Evolutionary conservation across 129 eudicot species (phyloP).

Genomic region (Flaveria bidentis): DNA sequence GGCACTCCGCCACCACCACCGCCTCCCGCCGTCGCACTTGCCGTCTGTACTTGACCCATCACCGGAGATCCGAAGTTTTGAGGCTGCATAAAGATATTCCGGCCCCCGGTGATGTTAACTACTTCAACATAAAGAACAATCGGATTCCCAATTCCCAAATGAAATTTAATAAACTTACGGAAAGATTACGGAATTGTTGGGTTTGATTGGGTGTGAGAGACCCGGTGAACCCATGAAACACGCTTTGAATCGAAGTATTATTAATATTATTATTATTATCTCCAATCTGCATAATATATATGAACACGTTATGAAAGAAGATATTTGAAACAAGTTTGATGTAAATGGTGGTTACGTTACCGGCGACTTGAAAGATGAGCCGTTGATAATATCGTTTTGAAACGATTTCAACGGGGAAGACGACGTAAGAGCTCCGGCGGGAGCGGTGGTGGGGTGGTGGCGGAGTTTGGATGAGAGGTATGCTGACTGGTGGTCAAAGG

Average conservation of each 20-base stretch:
- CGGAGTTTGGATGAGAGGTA: conserved; percentile 55
- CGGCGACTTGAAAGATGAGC: conserved; percentile 42
- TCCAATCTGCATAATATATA: conserved; percentile 38
- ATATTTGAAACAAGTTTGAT: not conserved
- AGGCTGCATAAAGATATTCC: conserved; percentile 30
- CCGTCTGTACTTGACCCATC: conserved; percentile 36
- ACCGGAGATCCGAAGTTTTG: conserved; percentile 55
- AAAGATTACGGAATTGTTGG: conserved; percentile 56
- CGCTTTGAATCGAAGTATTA: conserved; percentile 51
- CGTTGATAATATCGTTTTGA: conserved; percentile 28
- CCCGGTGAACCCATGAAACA: conserved; percentile 65
- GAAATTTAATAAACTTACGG: conserved; percentile 24
- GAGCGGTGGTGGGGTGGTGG: conserved; percentile 60
- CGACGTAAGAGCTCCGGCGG: conserved; percentile 30
- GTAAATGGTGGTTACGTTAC: conserved; percentile 17
- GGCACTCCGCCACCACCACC: conserved; percentile 52
- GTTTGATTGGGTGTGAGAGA: conserved; percentile 54
- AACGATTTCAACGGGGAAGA: conserved; percentile 40
- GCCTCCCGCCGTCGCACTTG: conserved; percentile 35
- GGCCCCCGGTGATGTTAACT: no score
- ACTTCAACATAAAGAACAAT: no score
- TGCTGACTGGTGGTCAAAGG: conserved; percentile 44
- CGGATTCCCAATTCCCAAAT: not conserved
- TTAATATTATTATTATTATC: conserved; percentile 41
- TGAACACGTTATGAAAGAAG: not conserved